Base-by-base conservation (phyloP, 1,284 basidiomycete genomes). In the Ganoderma lingzhi region DNA sequence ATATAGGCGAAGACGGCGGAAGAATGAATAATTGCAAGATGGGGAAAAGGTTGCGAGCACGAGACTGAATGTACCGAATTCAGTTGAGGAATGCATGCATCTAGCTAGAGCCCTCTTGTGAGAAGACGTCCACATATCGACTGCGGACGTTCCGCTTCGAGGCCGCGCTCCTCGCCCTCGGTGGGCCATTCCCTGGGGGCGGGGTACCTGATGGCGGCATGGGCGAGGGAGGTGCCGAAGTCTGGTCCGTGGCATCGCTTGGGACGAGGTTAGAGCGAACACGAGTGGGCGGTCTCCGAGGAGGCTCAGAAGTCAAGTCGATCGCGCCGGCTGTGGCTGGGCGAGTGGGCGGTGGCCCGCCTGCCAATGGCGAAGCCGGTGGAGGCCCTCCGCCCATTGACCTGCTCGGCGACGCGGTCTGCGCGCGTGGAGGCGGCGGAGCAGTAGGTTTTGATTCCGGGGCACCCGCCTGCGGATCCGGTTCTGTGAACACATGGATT, bases 111-210 rank as follows among this genome's bases (percentile, higher is more conserved):
- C 71, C 70, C 48, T 86, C 85, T 74, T 91, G 86, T 72, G 90
- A 88, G 80, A 95, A 91, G n/a, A 94, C 91, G 76, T 95, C 93
- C 9, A 97, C 95, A 78, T 97, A 97, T 72, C 93, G 89, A 80
- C 85, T 94, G 66, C 93, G 87, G 63, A 93, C 83, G 73, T 89
- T 90, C 72, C 93, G 90, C 81, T 94, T 96, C 44, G 88, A 86
- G 70, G 87, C 86, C 6, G 88, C 86, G 9, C 88, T 89, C 72
- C 85, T 88, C 19, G 91, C 87, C 58, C 92, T 85, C 0, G 87
- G 85, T 55, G 85, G 85, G 5, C 75, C 68, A 74, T 82, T 70
- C 73, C 78, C 53, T 45, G 83, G 84, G 10, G 86, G 84, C 9
- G 85, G 84, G 6, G 70, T 71, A 17, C 62, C 64, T 1, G 66